Base-by-base conservation (phyloP, 2,329 filamentous ascomycete genomes). In the Lasiodiplodia theobromae region DNA sequence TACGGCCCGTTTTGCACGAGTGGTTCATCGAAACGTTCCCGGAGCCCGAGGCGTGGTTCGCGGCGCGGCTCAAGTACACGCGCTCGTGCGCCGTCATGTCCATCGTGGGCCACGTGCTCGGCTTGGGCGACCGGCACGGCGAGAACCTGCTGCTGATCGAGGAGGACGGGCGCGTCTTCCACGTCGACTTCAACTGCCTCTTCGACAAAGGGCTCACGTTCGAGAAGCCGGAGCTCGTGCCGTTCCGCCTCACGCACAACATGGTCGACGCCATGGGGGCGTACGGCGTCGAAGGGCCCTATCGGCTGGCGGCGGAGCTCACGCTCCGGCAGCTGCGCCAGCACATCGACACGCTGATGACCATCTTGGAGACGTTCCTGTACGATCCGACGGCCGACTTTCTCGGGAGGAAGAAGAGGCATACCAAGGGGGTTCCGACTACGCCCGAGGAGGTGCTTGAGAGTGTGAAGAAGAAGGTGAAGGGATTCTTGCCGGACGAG, bases 151-250 rank as follows among this genome's bases (percentile, higher is more conserved):
- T 97, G 37, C 89, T 99, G 38, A 94, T 98, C 79, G 93, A 98
- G 82, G 91, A 92, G 68, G 96, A 94, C 72, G 96, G 96, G 54
- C 95, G 95, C 64, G 90, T 97, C 2, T 92, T 99, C 80, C 96
- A 99, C 80, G 96, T 99, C 56, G 96, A 99, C 81, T 99, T 99
- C 86, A 99, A 99, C 82, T 99, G 96, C 80, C 89, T 99, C 4
- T 99, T 99, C 78, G 96, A 99, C 83, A 99, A 99, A 74, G 96
- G 96, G 1, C 87, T 95, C 51, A 97, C 94, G 0, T 98, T 99
- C 77, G 91, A 94, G 71, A 97, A 96, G 79, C 95, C 96, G 0
- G 96, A 99, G 80, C 86, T 92, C 37, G 96, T 99, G 1, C 96
- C 96, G 2, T 99, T 99, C 85, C 92, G 96, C 18, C 86, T 99